Evolutionary conservation across 2,329 filamentous ascomycete genomes (phyloP), one percentile per base, ranked within the genome.

Genomic region (Trichoderma harzianum): DNA sequence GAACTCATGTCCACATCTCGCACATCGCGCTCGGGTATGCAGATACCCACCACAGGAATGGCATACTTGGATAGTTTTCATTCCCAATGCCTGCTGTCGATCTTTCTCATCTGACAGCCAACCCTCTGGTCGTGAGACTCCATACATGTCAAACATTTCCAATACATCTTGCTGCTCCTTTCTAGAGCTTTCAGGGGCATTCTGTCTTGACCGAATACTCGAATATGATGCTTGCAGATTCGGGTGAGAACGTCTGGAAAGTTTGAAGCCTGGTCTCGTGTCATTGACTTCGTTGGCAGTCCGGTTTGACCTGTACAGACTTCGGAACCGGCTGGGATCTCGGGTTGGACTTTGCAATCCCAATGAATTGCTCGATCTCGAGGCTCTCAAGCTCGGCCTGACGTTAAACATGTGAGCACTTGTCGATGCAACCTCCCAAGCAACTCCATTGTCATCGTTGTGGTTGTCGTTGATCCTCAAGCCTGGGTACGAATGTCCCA

Each of bases 1-100:
- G 18, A 86, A 82, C 11, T 80, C 81, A 76, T 89, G 87, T 1
- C 84, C 85, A 74, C 87, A 89, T 55, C 81, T 82, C 34, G 79
- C 76, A 74, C 86, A 89, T 60, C 80, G 80, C 10, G 78, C 78
- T 34, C 80, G 78, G 14, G 80, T 78, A 58, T 76, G 79, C 47
- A 84, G 81, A 53, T 78, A 79, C 58, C 82, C 80, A 14, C 83
- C 83, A 74, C 87, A 89, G 11, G 85, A 78, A 74, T 88, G 87
- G 72, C 87, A 89, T 30, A 84, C 77, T 67, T 81, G 83, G 53
- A 77, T 76, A 57, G 76, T 75, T 71, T 78, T 80, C 58, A 72
- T 71, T 7, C 67, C 67, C 57, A 61, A 47, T 72, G 72, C 58
- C 76, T 73, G 32, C 76, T 74, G 73, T 24, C 10, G 72, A 57